phyloP scores from a whole-genome alignment of 768 basidiomycete genomes.

The Agaricus subrufescens region DNA sequence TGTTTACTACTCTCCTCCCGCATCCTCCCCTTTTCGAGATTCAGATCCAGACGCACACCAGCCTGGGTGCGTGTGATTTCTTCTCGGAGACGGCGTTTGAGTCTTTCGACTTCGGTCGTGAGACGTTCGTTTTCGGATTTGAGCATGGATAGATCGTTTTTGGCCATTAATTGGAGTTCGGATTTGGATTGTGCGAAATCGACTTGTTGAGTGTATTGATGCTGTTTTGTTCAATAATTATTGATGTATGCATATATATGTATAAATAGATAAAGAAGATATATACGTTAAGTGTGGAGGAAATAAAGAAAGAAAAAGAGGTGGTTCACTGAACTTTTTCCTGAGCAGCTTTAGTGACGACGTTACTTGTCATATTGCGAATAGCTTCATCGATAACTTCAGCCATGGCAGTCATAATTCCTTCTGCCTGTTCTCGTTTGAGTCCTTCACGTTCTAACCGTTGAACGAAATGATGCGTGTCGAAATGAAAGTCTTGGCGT shows the following conservation, averaged over 20 bases:
- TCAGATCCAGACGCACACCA: constrained; percentile 90
- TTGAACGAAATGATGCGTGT: constrained; percentile 93
- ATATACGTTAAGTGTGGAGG: not conserved
- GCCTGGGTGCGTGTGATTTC: constrained; percentile 91
- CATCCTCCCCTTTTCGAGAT: constrained; percentile 94
- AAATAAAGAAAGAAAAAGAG: not conserved
- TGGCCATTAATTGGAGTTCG: constrained; percentile 93
- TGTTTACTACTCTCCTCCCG: constrained; percentile 89
- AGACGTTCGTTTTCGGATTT: constrained; percentile 97
- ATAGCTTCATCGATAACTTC: constrained; percentile 98
- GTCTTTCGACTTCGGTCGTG: constrained; percentile 84
- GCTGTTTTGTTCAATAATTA: constrained; percentile 33
- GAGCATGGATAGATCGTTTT: constrained; percentile 93
- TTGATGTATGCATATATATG: not conserved
- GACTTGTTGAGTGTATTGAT: constrained; percentile 92
- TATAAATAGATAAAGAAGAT: not conserved
- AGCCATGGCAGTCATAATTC: constrained; percentile 95
- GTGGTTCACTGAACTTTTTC: constrained; percentile 66
- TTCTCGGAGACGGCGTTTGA: constrained; percentile 89
- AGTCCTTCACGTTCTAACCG: constrained; percentile 86
- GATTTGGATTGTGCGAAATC: constrained; percentile 97
- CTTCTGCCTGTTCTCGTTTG: constrained; percentile 89
- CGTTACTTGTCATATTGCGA: constrained; percentile 90
- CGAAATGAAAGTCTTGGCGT: constrained; percentile 72
- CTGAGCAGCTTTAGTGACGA: constrained; percentile 95